Evolutionary conservation across 768 basidiomycete species (phyloP), one percentile per base, ranked within the genome.

Genomic region (Boletellus emodensis): DNA sequence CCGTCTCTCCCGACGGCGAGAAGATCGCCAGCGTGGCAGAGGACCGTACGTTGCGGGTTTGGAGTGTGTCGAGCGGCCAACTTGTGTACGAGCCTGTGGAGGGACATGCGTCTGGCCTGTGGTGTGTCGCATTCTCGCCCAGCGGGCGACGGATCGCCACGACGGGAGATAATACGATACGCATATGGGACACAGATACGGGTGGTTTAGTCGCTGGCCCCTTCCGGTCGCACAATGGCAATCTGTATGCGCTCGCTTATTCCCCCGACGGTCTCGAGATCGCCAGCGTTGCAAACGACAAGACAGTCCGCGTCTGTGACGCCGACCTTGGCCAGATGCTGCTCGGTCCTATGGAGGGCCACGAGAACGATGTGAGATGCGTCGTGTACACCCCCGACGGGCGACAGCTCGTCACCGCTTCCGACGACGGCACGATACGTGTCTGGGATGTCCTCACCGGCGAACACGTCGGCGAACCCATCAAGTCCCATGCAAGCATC

Each of bases 201-300:
- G 65, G 61, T 10, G 42, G 55, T 30, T 38, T 63, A 44, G 50
- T 61, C 51, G 52, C 54, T 45, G 65, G 61, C 42, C 65, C 58
- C 7, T 65, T 69, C 52, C 54, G 59, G 40, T 65, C 61, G 28
- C 64, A 65, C 64, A 59, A 63, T 49, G 61, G 61, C 61, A 65
- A 63, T 48, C 61, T 63, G 8, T 66, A 65, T 44, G 54, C 63
- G 51, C 56, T 65, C 78, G 45, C 81, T 71, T 80, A 52, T 20
- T 56, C 56, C 48, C 63, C 63, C 32, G 63, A 65, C 22, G 61
- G 63, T 26, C 63, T 63, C 59, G 63, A 66, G 38, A 65, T 65
- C 53, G 61, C 59, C 39, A 65, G 61, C 56, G 63, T 59, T 8
- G 60, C 68, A 20, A 64, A 60, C 48, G 68, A 69, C 59, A 61